These are phyloP conservation scores for Entomortierella beljakovae DNA, from an alignment of 192 early-diverging fungal species.

Conservation along the genomic window DNA sequence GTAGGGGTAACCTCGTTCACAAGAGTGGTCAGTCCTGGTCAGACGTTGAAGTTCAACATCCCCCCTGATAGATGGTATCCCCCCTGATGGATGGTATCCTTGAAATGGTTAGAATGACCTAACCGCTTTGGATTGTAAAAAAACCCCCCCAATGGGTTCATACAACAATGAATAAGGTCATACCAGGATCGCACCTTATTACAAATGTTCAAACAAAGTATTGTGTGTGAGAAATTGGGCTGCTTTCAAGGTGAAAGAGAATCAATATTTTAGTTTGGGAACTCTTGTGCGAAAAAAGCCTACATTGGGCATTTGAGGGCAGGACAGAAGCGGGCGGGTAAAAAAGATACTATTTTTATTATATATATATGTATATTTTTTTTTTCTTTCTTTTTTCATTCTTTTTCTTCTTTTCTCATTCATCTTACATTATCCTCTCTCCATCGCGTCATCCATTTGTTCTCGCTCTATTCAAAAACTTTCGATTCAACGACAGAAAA, in stretches of 20 bases:
- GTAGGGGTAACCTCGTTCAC: not conserved
- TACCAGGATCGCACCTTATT: not conserved
- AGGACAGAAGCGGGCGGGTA: not conserved
- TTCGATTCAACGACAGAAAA: no score
- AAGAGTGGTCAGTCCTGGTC: no score
- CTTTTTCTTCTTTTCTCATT: not conserved
- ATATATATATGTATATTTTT: no score
- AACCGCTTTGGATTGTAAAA: no score
- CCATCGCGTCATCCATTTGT: not conserved
- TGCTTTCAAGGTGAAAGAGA: slow-evolving; percentile 31
- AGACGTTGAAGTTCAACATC: no score
- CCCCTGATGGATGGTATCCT: no score
- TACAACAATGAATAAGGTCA: not conserved
- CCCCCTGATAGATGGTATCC: no score
- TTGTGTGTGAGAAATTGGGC: slow-evolving; percentile 24
- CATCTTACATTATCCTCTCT: not conserved
- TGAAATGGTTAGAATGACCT: no score
- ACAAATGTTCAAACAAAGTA: not conserved
- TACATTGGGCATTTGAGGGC: not conserved
- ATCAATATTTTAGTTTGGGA: no score
- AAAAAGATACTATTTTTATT: no score
- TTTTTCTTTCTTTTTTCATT: not conserved
- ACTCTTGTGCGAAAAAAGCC: no score
- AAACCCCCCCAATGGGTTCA: not conserved
- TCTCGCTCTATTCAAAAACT: not conserved